Percentiles rank a stretch among this genome's conserved stretches.
These are phyloP conservation scores for Lentinula raphanica DNA, from an alignment of 768 basidiomycete genomes.

Conservation along the genomic window DNA sequence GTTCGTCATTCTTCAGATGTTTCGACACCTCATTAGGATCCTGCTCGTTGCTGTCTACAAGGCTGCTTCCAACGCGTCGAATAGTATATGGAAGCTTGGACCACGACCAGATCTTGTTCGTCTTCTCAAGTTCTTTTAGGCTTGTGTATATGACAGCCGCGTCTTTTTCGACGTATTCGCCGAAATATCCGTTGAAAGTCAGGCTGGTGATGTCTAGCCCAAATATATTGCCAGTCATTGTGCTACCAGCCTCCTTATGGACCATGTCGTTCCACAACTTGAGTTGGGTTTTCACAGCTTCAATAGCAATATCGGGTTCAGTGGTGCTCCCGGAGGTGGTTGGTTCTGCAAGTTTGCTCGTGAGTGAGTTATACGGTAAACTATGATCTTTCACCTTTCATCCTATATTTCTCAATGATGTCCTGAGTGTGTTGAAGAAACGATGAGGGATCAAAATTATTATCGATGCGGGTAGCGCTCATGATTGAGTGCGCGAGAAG, in stretches of 20 bases:
- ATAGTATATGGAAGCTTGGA: neutral
- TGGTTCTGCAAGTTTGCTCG: too few species aligned
- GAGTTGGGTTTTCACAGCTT: neutral
- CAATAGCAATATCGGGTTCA: neutral
- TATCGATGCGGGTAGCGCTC: too few species aligned
- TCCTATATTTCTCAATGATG: too few species aligned
- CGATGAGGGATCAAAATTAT: too few species aligned
- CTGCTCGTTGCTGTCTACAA: neutral
- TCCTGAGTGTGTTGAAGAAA: too few species aligned
- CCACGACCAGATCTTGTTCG: neutral
- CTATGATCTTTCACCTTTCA: too few species aligned
- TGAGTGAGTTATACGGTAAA: too few species aligned
- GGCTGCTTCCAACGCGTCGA: constrained; percentile 1
- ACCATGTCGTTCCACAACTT: neutral
- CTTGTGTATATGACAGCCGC: neutral
- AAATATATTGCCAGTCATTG: neutral
- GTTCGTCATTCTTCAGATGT: constrained; percentile 10
- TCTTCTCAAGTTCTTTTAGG: neutral
- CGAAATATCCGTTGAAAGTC: neutral
- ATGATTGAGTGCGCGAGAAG: too few species aligned
- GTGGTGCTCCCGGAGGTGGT: too few species aligned
- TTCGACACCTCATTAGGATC: constrained; percentile 4
- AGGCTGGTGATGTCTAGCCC: neutral
- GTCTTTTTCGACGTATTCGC: neutral
- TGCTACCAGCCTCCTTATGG: neutral